Evolutionary conservation across 2,329 filamentous ascomycete species (phyloP).

Genomic region (Pyrenophora teres): DNA sequence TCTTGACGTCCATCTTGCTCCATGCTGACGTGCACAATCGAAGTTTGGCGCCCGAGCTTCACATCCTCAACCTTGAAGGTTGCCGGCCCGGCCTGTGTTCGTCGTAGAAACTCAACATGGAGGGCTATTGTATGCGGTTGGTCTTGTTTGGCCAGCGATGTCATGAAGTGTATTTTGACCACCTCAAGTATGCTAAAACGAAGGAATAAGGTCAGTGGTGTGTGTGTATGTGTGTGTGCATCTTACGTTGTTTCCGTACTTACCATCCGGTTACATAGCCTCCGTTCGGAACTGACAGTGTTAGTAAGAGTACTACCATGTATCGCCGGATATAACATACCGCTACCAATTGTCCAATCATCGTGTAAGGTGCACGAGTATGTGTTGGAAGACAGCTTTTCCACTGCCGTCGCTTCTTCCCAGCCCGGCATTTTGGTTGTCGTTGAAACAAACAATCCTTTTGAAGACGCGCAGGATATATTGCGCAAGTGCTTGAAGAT

Average conservation of each 20-base stretch:
- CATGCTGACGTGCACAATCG: slow-evolving; percentile 66
- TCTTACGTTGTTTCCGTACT: background rate
- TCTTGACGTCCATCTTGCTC: slow-evolving; percentile 62
- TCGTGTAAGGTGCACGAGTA: slow-evolving; percentile 62
- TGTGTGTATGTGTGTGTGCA: background rate
- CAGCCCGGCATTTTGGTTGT: slow-evolving; percentile 46
- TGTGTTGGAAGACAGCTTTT: slow-evolving; percentile 58
- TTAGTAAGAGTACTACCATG: slow-evolving; percentile 3
- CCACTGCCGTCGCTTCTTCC: slow-evolving; percentile 55
- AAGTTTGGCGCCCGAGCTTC: slow-evolving; percentile 68
- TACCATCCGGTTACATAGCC: slow-evolving; percentile 66
- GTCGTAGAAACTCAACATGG: slow-evolving; percentile 68
- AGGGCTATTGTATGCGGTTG: slow-evolving; percentile 68
- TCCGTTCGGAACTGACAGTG: slow-evolving; percentile 66
- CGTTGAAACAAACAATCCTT: no score
- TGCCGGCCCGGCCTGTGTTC: slow-evolving; percentile 63
- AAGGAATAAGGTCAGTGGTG: background rate
- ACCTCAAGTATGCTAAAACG: slow-evolving; percentile 59
- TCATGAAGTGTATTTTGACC: slow-evolving; percentile 62
- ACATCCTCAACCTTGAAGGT: slow-evolving; percentile 64
- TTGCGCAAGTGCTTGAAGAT: no score
- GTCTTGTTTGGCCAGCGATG: slow-evolving; percentile 61
- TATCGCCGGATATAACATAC: slow-evolving; percentile 43
- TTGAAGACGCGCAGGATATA: no score
- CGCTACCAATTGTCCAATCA: slow-evolving; percentile 69